Evolutionary conservation across 768 basidiomycete species (phyloP), one percentile per base, ranked within the genome.

Genomic region (Tulasnella calospora): DNA sequence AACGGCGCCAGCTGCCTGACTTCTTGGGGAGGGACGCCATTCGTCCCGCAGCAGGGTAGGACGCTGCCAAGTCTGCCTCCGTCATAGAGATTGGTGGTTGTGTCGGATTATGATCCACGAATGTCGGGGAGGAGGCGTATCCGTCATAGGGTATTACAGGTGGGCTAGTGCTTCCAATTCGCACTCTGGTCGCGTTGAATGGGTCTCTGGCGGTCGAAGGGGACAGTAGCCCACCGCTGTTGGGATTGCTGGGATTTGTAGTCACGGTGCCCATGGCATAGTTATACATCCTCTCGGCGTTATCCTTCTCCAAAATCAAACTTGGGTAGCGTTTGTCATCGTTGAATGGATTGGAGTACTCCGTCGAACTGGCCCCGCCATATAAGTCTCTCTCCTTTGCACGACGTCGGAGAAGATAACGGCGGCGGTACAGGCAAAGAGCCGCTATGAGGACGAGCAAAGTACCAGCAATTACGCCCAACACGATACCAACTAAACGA

Each of bases 261-360:
- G 27, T 67, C 30, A 35, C 61, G 21, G n/a, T 40, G 71, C 44
- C 71, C 36, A 40, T 40, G n/a, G 38, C 44, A 19, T 72, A 72
- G 71, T 72, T 40, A 38, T 40, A 46, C 36, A 46, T 40, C 71
- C 44, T 72, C 71, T 72, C 33, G 19, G 38, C 71, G 33, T 67
- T 67, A 41, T 72, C 71, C 44, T 40, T 40, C 38, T 46, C 71
- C 38, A 72, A 72, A 1, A 46, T 40, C 38, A 46, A 27, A 41
- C 71, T 72, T 1, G 38, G 38, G 36, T 72, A 72, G 13, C 71
- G 71, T 27, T 40, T 40, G 36, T 72, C 71, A 36, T 72, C 71
- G 71, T 72, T 46, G 36, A 72, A 72, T 9, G 71, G 71, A 17
- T 72, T 72, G 23, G 71, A 72, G 36, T 72, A 72, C n/a, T 40